Percentiles rank a stretch among this genome's conserved stretches.
Conservation (phyloP, 352 stramenopile genomes). For the Plasmopara halstedii region DNA sequence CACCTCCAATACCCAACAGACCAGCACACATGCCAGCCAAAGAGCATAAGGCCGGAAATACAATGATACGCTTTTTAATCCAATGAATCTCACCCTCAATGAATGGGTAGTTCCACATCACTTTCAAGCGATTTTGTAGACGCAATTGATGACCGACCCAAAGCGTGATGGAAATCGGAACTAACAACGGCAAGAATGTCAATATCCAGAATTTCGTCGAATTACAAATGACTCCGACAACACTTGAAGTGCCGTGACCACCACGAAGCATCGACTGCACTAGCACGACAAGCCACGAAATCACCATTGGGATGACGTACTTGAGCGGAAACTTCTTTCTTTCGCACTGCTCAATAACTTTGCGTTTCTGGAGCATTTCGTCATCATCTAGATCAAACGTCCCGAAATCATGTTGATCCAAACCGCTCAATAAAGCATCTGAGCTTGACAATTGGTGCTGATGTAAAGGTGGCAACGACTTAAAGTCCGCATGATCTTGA, state of each 20-base stretch:
- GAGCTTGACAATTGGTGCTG: conserved; percentile 20
- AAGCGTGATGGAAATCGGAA: conserved; percentile 58
- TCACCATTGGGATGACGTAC: conserved; percentile 46
- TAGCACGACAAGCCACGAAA: conserved; percentile 67
- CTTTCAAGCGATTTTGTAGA: conserved; percentile 63
- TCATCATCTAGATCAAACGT: conserved; percentile 45
- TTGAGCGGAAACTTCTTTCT: conserved; percentile 45
- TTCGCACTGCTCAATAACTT: conserved; percentile 40
- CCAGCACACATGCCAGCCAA: conserved; percentile 92
- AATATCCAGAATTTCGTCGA: conserved; percentile 89
- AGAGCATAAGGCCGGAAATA: conserved; percentile 91
- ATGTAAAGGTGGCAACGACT: conserved; percentile 38
- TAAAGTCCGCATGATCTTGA: conserved; percentile 62
- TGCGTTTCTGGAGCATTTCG: conserved; percentile 24
- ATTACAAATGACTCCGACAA: conserved; percentile 92
- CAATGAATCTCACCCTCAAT: conserved; percentile 93
- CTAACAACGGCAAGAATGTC: conserved; percentile 74
- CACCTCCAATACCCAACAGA: conserved; percentile 93
- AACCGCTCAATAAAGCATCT: conserved; percentile 12
- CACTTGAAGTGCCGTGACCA: conserved; percentile 53
- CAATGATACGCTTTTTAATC: conserved; percentile 77
- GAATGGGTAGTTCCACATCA: conserved; percentile 71
- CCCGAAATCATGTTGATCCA: conserved; percentile 27
- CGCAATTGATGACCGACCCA: conserved; percentile 51
- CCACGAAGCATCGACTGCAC: conserved; percentile 65